A percentile compares a stretch with the other conserved stretches of the same genome.
Conservation (phyloP, 2,329 filamentous ascomycete species). For the Alternaria arborescens region DNA sequence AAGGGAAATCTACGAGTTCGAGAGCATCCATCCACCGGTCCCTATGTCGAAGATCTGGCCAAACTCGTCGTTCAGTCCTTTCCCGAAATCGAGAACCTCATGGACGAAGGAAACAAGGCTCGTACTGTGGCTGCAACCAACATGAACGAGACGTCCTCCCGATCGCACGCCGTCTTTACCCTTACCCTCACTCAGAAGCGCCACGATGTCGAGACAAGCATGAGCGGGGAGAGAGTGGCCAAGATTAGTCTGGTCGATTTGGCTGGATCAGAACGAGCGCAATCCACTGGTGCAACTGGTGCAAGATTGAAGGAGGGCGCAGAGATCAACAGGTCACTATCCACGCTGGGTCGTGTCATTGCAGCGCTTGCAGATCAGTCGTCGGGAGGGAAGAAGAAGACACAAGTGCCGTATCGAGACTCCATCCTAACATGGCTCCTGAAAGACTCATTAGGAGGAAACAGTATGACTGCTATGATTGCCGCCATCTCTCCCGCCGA, state of each 20-base stretch:
- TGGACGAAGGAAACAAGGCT: constrained; percentile 99
- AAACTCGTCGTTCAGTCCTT: constrained; percentile 95
- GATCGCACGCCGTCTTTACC: constrained; percentile 98
- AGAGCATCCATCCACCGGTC: constrained; percentile 96
- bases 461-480: constrained; percentile 99
- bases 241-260: constrained; percentile 98
- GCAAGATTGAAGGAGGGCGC: constrained; percentile 96
- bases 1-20: constrained; percentile 97
- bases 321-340: constrained; percentile 96
- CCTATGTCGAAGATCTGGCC: constrained; percentile 96
- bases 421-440: constrained; percentile 95
- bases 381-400: constrained; percentile 75
- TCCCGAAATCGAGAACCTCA: constrained; percentile 93
- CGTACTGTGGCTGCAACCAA: constrained; percentile 97
- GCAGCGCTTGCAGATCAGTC: constrained; percentile 92
- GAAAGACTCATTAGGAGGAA: constrained; percentile 96
- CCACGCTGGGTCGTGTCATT: constrained; percentile 96
- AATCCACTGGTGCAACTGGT: constrained; percentile 95
- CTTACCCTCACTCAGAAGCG: constrained; percentile 94
- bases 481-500: constrained; percentile 97
- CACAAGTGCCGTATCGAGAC: constrained; percentile 94
- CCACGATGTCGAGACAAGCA: constrained; percentile 88
- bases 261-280: constrained; percentile 95
- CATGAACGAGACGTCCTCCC: constrained; percentile 99
- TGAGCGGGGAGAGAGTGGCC: constrained; percentile 97